Conservation (phyloP, 73 alveolate genomes). For the Tetrahymena elliotti region DNA sequence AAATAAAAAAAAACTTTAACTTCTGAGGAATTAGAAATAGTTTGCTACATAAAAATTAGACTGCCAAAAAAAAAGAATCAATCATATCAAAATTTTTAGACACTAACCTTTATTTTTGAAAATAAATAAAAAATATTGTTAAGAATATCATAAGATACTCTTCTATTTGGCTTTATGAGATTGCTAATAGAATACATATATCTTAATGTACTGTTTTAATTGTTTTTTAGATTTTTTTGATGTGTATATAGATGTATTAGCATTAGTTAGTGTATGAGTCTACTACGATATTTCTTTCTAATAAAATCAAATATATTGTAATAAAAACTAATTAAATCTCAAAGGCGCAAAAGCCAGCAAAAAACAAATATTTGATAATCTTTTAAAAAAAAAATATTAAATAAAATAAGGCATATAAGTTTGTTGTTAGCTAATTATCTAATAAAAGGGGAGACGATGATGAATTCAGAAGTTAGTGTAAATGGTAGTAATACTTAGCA, state of each 20-base stretch:
- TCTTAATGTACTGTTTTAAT: neutral
- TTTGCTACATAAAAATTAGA: no score
- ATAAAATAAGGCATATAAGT: neutral
- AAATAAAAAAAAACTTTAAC: no score
- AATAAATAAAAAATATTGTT: neutral
- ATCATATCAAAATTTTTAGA: neutral
- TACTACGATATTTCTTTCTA: neutral
- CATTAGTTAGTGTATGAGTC: neutral
- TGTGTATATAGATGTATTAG: neutral
- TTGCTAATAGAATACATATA: neutral
- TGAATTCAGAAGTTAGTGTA: neutral
- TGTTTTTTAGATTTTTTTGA: neutral
- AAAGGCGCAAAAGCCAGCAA: constrained; percentile 3
- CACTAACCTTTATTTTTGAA: neutral
- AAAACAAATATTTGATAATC: neutral
- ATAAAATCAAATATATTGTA: neutral
- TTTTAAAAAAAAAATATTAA: neutral
- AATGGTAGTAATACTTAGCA: neutral
- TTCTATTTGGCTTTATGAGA: neutral
- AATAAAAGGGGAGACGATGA: neutral
- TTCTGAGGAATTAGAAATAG: neutral
- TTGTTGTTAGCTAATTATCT: neutral
- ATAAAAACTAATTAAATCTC: neutral
- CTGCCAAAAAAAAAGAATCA: neutral
- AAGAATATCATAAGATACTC: neutral